Percentiles rank a stretch among this genome's conserved stretches.
Evolutionary conservation across 2,329 filamentous ascomycete species (phyloP).

Genomic region (Cladobotryum mycophilum): DNA sequence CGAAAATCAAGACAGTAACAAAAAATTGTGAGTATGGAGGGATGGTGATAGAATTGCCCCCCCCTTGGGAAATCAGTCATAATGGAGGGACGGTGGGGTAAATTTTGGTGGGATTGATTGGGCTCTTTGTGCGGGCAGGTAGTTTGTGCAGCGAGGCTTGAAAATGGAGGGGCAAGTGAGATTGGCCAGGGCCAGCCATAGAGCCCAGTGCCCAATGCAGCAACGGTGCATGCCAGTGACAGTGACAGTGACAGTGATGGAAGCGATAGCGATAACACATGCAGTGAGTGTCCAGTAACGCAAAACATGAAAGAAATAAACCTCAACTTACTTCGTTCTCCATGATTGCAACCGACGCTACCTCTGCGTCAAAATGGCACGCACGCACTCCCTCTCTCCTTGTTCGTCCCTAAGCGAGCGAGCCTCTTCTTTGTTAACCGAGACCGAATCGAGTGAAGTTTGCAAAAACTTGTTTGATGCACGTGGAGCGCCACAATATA

Average conservation of each 20-base stretch:
- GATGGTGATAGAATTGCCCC: neutral
- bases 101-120: constrained; percentile 7
- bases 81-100: constrained; percentile 7
- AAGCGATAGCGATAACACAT: neutral
- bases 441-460: too few species aligned
- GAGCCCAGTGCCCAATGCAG: neutral
- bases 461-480: too few species aligned
- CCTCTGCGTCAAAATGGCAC: neutral
- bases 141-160: neutral
- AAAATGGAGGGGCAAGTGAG: constrained; percentile 6
- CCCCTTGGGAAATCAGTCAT: neutral
- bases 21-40: constrained; percentile 2
- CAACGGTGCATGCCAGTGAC: neutral
- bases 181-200: neutral
- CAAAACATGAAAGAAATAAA: neutral
- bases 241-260: neutral
- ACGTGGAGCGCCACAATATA: too few species aligned
- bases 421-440: neutral
- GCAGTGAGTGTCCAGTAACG: too few species aligned
- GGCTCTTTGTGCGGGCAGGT: constrained; percentile 1
- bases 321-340: constrained; percentile 15
- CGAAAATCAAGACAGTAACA: neutral
- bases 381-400: neutral
- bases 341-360: constrained; percentile 13
- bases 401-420: neutral